These are phyloP conservation scores for Hevea brasiliensis DNA, from an alignment of 345 rosid genomes.

Conservation along the genomic window DNA sequence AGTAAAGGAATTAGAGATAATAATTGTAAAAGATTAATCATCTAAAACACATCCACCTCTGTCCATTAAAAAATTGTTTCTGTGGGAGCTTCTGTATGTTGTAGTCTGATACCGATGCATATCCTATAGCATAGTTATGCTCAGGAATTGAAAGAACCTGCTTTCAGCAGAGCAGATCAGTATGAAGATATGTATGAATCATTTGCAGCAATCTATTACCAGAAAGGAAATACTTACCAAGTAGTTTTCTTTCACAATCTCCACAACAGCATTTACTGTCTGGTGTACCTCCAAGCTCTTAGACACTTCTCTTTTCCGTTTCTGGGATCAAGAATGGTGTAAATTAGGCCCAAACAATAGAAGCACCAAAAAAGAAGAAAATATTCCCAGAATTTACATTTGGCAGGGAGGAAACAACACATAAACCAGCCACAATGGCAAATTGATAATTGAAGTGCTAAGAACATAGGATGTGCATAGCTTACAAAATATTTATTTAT, in stretches of 20 bases:
- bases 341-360: constrained; percentile 18
- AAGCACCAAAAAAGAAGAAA: neutral
- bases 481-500: too few species aligned
- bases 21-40: neutral
- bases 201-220: constrained; percentile 19
- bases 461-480: neutral
- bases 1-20: neutral
- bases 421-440: neutral
- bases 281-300: constrained; percentile 74
- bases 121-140: constrained; percentile 67
- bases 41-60: constrained; percentile 49
- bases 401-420: neutral
- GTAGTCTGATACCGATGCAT: constrained; percentile 77
- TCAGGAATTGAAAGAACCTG: constrained; percentile 94
- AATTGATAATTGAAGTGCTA: neutral
- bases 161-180: constrained; percentile 11
- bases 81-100: constrained; percentile 73
- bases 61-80: constrained; percentile 67
- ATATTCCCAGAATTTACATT: neutral
- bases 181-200: constrained; percentile 3
- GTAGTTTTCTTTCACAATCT: constrained; percentile 95
- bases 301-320: constrained; percentile 64
- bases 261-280: constrained; percentile 73
- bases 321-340: constrained; percentile 39
- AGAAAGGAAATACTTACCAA: constrained; percentile 51